phyloP scores from a whole-genome alignment of 2,329 filamentous ascomycete genomes.

The Colletotrichum higginsianum region DNA sequence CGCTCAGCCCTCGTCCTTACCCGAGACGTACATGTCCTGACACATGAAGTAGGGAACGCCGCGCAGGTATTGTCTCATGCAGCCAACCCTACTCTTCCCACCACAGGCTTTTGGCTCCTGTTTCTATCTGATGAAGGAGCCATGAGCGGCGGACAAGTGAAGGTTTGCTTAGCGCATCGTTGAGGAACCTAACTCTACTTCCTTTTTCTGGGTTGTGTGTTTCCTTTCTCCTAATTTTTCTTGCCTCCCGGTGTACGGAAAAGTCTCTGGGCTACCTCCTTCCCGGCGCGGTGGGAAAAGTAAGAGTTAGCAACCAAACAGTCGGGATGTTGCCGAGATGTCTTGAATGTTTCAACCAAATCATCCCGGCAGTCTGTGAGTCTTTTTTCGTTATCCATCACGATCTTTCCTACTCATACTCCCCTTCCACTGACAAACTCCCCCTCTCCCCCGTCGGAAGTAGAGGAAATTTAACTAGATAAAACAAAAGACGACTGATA shows the following conservation, averaged over 20 bases:
- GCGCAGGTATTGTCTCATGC: slow-evolving; percentile 31
- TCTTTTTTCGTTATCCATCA: not conserved
- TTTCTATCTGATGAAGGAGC: not conserved
- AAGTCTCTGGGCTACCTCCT: slow-evolving; percentile 27
- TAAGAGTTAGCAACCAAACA: slow-evolving; percentile 15
- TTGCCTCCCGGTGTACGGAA: not conserved
- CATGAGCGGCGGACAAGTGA: slow-evolving; percentile 1
- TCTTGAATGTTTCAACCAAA: not conserved
- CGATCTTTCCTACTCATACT: not conserved
- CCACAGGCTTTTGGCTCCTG: not conserved
- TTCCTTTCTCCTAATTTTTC: not conserved
- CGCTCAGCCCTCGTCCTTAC: slow-evolving; percentile 28
- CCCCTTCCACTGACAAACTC: not conserved
- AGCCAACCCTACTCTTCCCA: not conserved
- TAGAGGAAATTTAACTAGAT: not conserved
- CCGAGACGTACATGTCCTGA: slow-evolving; percentile 41
- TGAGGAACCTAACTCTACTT: too few relatives aligned
- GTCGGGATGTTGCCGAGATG: not conserved
- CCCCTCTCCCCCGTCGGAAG: too few relatives aligned
- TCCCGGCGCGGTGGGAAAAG: slow-evolving; percentile 23
- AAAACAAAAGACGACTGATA: not conserved
- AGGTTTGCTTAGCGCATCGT: too few relatives aligned
- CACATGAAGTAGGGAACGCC: slow-evolving; percentile 10
- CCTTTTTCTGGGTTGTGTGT: not conserved
- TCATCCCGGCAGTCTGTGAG: not conserved